A percentile compares a stretch with the other conserved stretches of the same genome.
phyloP scores from a whole-genome alignment of 2,329 filamentous ascomycete species.

The Parastagonospora nodorum region DNA sequence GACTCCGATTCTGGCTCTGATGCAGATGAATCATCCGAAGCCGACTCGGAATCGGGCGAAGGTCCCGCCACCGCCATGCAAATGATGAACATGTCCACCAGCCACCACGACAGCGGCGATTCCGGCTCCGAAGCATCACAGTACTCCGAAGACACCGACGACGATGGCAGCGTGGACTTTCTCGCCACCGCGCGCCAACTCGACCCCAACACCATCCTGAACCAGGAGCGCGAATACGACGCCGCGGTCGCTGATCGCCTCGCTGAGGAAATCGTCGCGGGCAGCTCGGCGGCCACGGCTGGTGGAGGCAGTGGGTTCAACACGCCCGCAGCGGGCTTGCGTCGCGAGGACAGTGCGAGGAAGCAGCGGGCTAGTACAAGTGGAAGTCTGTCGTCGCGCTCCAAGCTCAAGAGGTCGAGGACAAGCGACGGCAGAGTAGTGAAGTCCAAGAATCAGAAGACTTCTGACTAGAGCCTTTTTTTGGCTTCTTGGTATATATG shows the following conservation, averaged over 20 bases:
- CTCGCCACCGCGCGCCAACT: conserved; percentile 52
- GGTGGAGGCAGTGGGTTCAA: conserved; percentile 56
- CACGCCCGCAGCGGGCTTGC: conserved; percentile 37
- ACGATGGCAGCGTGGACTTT: conserved; percentile 50
- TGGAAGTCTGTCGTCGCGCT: conserved; percentile 14
- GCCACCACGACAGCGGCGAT: background rate
- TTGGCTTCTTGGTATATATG: background rate
- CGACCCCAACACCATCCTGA: conserved; percentile 49
- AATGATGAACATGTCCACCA: conserved; percentile 32
- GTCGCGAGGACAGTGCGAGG: background rate
- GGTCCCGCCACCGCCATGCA: conserved; percentile 33
- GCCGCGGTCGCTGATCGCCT: conserved; percentile 53
- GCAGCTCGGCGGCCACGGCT: conserved; percentile 55
- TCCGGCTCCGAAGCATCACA: conserved; percentile 25
- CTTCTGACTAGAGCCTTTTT: background rate
- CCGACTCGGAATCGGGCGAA: conserved; percentile 20
- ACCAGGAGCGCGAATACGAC: conserved; percentile 54
- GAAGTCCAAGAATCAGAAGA: conserved; percentile 2
- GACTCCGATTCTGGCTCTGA: conserved; percentile 36
- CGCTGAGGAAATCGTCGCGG: conserved; percentile 55
- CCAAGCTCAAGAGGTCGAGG: conserved; percentile 20
- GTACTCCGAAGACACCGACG: conserved; percentile 44
- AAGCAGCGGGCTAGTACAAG: conserved; percentile 13
- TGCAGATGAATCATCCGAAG: conserved; percentile 40
- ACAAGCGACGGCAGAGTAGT: conserved; percentile 13